Evolutionary conservation across 1,139 yeast genomes (phyloP).

Genomic region (Geotrichum candidum): DNA sequence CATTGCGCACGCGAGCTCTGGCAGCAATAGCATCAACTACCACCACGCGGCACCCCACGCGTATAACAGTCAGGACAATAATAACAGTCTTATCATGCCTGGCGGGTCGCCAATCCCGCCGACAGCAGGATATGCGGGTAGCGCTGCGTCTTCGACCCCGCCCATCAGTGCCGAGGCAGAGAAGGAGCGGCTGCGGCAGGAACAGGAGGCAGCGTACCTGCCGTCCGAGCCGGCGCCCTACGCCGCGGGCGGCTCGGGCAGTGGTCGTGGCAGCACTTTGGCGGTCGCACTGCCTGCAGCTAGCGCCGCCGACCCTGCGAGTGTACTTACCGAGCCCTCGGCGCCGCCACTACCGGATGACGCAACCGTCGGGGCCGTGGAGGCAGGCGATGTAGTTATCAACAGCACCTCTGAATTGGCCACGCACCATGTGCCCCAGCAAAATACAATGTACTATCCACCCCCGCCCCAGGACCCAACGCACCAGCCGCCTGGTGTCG

Average conservation of each 20-base stretch:
- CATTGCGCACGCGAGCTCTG: not conserved
- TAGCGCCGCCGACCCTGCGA: not conserved
- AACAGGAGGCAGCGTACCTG: slow-evolving; percentile 49
- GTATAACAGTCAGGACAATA: not conserved
- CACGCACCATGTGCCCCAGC: too few species aligned
- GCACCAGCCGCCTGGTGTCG: not conserved
- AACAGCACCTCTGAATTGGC: too few species aligned
- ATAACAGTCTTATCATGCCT: not conserved
- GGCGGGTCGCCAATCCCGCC: slow-evolving; percentile 8
- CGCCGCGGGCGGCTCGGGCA: not conserved
- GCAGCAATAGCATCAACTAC: not conserved
- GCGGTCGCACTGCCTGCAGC: not conserved
- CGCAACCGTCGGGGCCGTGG: not conserved
- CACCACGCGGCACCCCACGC: slow-evolving; percentile 14
- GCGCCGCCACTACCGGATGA: not conserved
- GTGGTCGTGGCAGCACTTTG: not conserved
- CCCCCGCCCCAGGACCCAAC: not conserved
- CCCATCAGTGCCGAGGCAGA: slow-evolving; percentile 33
- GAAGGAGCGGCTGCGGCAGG: slow-evolving; percentile 47
- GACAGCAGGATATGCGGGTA: slow-evolving; percentile 6
- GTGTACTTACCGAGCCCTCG: not conserved
- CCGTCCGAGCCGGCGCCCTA: slow-evolving; percentile 48
- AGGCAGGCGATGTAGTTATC: not conserved
- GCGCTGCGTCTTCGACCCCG: slow-evolving; percentile 16
- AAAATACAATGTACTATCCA: too few species aligned